Evolutionary conservation across 495 filamentous ascomycete species (phyloP), one percentile per base, ranked within the genome.

Genomic region (Penicillium roqueforti): DNA sequence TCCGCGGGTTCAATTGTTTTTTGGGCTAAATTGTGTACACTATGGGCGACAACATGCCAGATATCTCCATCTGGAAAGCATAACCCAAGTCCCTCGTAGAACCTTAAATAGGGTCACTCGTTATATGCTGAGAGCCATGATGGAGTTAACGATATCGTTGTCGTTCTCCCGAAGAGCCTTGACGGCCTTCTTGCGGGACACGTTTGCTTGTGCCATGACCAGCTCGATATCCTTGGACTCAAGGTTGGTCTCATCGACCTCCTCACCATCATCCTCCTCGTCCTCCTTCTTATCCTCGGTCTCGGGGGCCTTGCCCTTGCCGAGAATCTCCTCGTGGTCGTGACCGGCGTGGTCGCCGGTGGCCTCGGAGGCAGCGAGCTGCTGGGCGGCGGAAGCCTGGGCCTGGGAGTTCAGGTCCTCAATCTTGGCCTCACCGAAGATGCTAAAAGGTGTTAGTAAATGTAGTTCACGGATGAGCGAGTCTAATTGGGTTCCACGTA

Each of bases 361-460:
- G 59, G 90, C 89, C 67, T 87, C 71, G 47, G 85, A 84, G 71
- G 80, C 82, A 61, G 91, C 87, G 51, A 96, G 85, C 77, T 92
- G 88, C 75, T 95, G 89, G 58, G 91, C 92, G 60, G 91, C 92
- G 64, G 86, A 87, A 67, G 91, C 88, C 80, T 96, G 92, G 64
- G 93, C 92, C 68, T 91, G 89, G 67, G 92, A 91, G 85, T 96
- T 97, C 63, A 97, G 80, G 77, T 99, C 95, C 81, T 99, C 95
- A 67, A 95, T 99, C 87, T 99, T 99, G 70, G 95, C 95, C 80
- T 99, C 93, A 72, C 93, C 93, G 75, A 99, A 99, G 78, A 99
- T 95, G 76, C 93, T 98, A 39, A 51, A 50, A 29, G 32, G 25
- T 28, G 60, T 70, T 51, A 70, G 66, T 47, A 23, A 29, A 13